phyloP scores from a whole-genome alignment of 805 yeast genomes.

The Metschnikowia lunata region DNA sequence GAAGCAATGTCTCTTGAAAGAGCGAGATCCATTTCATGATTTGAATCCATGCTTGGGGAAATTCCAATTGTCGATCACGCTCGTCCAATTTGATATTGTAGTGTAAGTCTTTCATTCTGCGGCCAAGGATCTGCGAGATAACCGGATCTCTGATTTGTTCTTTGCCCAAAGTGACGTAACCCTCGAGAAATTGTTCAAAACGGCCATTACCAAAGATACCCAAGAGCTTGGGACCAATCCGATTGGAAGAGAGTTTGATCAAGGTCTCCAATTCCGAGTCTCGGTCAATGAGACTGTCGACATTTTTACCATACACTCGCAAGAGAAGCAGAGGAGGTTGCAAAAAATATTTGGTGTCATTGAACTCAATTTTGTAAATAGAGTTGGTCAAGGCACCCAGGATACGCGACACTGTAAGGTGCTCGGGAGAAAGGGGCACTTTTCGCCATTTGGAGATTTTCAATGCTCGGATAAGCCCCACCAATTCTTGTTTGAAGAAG shows the following conservation, averaged over 20 bases:
- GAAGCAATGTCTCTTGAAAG: slow-evolving; percentile 40
- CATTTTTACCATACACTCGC: slow-evolving; percentile 86
- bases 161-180: slow-evolving; percentile 72
- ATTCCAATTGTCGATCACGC: slow-evolving; percentile 46
- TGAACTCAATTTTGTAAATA: slow-evolving; percentile 69
- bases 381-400: slow-evolving; percentile 94
- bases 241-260: slow-evolving; percentile 65
- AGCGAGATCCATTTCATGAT: slow-evolving; percentile 67
- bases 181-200: slow-evolving; percentile 85
- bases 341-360: slow-evolving; percentile 27
- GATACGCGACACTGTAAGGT: slow-evolving; percentile 59
- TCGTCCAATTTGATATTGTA: slow-evolving; percentile 62
- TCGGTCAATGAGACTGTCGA: slow-evolving; percentile 80
- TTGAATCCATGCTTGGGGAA: slow-evolving; percentile 68
- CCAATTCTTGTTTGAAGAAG: slow-evolving; percentile 77
- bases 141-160: slow-evolving; percentile 71
- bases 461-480: slow-evolving; percentile 58
- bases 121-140: slow-evolving; percentile 78
- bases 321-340: slow-evolving; percentile 60
- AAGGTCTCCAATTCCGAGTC: slow-evolving; percentile 71
- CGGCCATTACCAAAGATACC: slow-evolving; percentile 93
- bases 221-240: slow-evolving; percentile 82
- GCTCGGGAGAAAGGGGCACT: slow-evolving; percentile 37
- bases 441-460: slow-evolving; percentile 77
- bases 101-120: slow-evolving; percentile 95